Conservation (phyloP, 805 yeast species). For the Candida tallmaniae region DNA sequence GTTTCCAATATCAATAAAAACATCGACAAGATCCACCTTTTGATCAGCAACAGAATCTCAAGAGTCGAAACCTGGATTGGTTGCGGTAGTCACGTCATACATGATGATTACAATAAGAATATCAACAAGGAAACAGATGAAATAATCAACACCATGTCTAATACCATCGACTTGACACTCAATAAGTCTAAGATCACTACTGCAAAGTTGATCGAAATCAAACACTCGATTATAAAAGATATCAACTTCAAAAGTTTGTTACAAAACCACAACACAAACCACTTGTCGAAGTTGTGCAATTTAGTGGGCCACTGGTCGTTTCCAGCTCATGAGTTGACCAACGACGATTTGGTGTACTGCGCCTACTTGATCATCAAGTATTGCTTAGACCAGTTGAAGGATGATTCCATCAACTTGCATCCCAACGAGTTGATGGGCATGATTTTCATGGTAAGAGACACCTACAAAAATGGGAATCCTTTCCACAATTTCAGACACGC, state of each 20-base stretch:
- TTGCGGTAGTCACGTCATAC: constrained; percentile 18
- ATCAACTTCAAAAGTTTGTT: constrained; percentile 29
- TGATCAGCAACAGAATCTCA: constrained; percentile 28
- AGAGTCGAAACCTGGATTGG: constrained; percentile 44
- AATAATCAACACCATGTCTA: constrained; percentile 35
- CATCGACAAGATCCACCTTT: constrained; percentile 18
- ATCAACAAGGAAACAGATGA: constrained; percentile 13
- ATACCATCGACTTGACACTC: constrained; percentile 19
- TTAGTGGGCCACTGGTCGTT: constrained; percentile 62
- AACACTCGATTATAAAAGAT: constrained; percentile 21
- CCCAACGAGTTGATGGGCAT: constrained; percentile 52
- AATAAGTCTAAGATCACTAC: constrained; percentile 21
- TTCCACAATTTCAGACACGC: constrained; percentile 97
- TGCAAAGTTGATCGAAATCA: constrained; percentile 18
- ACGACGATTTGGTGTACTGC: constrained; percentile 63
- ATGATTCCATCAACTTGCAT: constrained; percentile 13
- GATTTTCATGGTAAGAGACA: constrained; percentile 64
- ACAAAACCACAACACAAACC: constrained; percentile 18
- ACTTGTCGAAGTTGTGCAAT: constrained; percentile 28
- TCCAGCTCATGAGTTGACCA: constrained; percentile 59
- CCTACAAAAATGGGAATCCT: constrained; percentile 80
- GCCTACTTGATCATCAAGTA: constrained; percentile 51
- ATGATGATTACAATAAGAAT: not conserved
- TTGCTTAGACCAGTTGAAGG: constrained; percentile 29
- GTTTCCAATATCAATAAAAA: not conserved